A percentile compares a stretch with the other conserved stretches of the same genome.
phyloP scores from a whole-genome alignment of 768 basidiomycete genomes.

The Lactarius psammicola region DNA sequence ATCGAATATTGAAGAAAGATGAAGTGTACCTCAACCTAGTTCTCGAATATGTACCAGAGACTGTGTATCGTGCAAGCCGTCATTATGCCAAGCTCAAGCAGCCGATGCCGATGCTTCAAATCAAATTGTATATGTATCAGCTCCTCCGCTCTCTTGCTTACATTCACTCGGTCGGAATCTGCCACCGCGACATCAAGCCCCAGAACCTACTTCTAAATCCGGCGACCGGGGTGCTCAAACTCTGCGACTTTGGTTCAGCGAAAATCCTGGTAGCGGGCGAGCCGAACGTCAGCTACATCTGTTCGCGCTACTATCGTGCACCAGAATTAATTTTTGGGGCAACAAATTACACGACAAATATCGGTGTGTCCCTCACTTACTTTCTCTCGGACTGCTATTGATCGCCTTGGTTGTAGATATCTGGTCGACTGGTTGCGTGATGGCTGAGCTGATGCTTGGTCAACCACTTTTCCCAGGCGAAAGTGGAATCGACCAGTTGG shows the following conservation, averaged over 20 bases:
- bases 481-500: slow-evolving; percentile 97
- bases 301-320: slow-evolving; percentile 98
- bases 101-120: slow-evolving; percentile 99
- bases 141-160: slow-evolving; percentile 97
- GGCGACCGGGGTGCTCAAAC: slow-evolving; percentile 92
- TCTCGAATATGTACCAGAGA: slow-evolving; percentile 98
- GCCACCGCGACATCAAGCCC: slow-evolving; percentile 99
- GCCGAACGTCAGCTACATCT: slow-evolving; percentile 99
- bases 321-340: slow-evolving; percentile 99
- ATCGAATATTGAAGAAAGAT: slow-evolving; percentile 70
- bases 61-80: slow-evolving; percentile 97
- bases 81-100: slow-evolving; percentile 99
- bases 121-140: slow-evolving; percentile 99
- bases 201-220: slow-evolving; percentile 98
- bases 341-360: slow-evolving; percentile 99
- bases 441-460: slow-evolving; percentile 99
- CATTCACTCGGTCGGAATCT: slow-evolving; percentile 99
- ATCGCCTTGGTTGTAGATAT: slow-evolving; percentile 59
- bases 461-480: slow-evolving; percentile 99
- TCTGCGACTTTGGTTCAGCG: slow-evolving; percentile 98
- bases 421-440: slow-evolving; percentile 99
- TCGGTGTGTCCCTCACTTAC: slow-evolving; percentile 57
- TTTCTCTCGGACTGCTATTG: not conserved
- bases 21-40: slow-evolving; percentile 99
- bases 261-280: slow-evolving; percentile 98